Percentiles rank a stretch among this genome's conserved stretches.
phyloP scores from a whole-genome alignment of 805 yeast genomes.

The Millerago galiae region DNA sequence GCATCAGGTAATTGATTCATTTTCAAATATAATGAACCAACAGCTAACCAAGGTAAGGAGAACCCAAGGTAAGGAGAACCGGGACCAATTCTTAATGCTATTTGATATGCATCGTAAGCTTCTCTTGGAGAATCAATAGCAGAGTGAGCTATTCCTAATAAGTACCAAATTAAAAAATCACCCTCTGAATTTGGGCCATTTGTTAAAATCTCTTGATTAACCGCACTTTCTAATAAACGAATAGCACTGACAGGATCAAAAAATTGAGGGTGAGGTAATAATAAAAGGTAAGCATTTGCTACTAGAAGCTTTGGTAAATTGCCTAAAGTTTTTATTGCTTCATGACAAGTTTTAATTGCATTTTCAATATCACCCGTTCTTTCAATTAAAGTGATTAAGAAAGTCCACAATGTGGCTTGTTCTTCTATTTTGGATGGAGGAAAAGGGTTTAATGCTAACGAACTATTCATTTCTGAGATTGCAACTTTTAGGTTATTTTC shows the following conservation, averaged over 20 bases:
- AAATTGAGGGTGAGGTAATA: constrained; percentile 27
- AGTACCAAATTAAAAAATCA: constrained; percentile 52
- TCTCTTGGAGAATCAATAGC: constrained; percentile 38
- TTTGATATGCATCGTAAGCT: constrained; percentile 51
- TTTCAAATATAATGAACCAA: constrained; percentile 53
- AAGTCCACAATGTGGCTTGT: constrained; percentile 47
- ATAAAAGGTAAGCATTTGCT: constrained; percentile 43
- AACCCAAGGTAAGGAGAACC: too few species aligned
- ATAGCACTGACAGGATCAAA: constrained; percentile 33
- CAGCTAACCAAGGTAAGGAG: constrained; percentile 62
- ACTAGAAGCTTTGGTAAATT: constrained; percentile 37
- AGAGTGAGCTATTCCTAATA: constrained; percentile 48
- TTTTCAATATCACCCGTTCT: constrained; percentile 37
- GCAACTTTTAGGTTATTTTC: constrained; percentile 45
- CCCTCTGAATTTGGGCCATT: constrained; percentile 18
- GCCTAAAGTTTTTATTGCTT: constrained; percentile 40
- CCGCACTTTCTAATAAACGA: constrained; percentile 28
- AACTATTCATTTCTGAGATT: constrained; percentile 42
- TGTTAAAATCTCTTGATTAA: constrained; percentile 16
- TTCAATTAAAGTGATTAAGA: constrained; percentile 45
- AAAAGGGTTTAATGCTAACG: constrained; percentile 45
- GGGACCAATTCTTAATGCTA: constrained; percentile 47
- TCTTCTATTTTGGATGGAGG: constrained; percentile 38
- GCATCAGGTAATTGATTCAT: constrained; percentile 60
- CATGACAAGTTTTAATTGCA: constrained; percentile 44